Evolutionary conservation across 257 asterid genomes (phyloP).

Genomic region (Jacaranda mimosifolia): DNA sequence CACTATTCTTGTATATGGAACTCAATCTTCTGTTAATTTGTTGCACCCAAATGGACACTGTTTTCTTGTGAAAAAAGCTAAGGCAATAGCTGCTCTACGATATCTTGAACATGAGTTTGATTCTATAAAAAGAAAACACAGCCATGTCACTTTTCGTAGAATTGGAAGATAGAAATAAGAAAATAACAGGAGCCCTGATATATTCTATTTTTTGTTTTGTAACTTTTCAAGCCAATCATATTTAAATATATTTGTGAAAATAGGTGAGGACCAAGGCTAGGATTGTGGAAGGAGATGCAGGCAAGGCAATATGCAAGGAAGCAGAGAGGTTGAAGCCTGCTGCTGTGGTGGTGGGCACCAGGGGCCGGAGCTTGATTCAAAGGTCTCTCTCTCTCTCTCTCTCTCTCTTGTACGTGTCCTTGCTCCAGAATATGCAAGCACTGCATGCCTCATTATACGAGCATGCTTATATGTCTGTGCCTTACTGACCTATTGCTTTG

Average conservation of each 20-base stretch:
- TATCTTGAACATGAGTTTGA: background rate
- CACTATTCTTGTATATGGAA: background rate
- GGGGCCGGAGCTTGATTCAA: constrained; percentile 80
- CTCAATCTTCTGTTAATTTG: background rate
- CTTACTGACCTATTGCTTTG: constrained; percentile 4
- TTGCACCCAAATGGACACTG: background rate
- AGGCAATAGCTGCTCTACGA: background rate
- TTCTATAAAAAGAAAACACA: background rate
- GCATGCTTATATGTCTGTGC: background rate
- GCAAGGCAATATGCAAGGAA: constrained; percentile 88
- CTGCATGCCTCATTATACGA: background rate
- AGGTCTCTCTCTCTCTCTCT: constrained; percentile 47
- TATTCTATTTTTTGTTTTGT: background rate
- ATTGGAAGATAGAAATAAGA: background rate
- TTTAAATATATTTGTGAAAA: constrained; percentile 5
- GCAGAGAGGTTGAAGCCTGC: constrained; percentile 92
- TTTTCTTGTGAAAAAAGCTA: background rate
- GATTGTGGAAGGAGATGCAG: constrained; percentile 97
- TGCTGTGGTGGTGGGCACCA: constrained; percentile 91
- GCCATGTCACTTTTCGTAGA: background rate
- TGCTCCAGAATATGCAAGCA: background rate
- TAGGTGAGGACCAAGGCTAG: constrained; percentile 81
- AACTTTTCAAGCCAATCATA: background rate
- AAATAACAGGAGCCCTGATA: background rate
- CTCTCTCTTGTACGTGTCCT: background rate